Conservation (phyloP, 2,329 filamentous ascomycete species). For the Cyphellophora attinorum region DNA sequence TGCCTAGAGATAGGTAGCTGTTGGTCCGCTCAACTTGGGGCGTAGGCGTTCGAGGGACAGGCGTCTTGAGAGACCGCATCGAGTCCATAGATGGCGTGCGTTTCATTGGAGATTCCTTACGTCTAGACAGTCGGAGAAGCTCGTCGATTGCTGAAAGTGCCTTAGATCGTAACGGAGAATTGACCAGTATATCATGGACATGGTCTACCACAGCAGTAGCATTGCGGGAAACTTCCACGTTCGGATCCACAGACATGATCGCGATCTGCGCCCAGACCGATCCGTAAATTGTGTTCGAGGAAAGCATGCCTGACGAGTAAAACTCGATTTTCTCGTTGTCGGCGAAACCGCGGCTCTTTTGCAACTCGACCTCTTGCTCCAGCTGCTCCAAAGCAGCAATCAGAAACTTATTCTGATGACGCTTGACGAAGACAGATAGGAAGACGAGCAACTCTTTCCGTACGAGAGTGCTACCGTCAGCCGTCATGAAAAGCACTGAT, state of each 20-base stretch:
- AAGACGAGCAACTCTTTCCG: constrained; percentile 89
- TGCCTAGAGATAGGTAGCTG: constrained; percentile 48
- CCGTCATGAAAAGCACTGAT: constrained; percentile 81
- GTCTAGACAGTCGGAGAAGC: constrained; percentile 34
- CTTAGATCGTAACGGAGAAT: constrained; percentile 63
- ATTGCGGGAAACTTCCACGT: constrained; percentile 82
- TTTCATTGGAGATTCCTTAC: constrained; percentile 13
- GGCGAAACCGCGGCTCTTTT: constrained; percentile 27
- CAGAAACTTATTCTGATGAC: constrained; percentile 85
- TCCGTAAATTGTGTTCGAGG: constrained; percentile 83
- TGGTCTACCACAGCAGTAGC: constrained; percentile 80
- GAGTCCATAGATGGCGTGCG: constrained; percentile 15
- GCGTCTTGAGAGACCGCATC: constrained; percentile 16
- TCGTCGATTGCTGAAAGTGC: constrained; percentile 68
- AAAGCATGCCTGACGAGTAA: constrained; percentile 44
- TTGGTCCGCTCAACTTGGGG: constrained; percentile 44
- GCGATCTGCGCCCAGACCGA: constrained; percentile 90
- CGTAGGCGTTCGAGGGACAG: constrained; percentile 36
- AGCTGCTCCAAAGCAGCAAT: constrained; percentile 89
- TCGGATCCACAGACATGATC: constrained; percentile 84
- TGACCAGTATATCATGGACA: constrained; percentile 66
- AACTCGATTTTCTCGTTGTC: constrained; percentile 18
- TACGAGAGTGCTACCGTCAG: constrained; percentile 89
- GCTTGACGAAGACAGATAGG: constrained; percentile 79
- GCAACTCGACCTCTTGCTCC: constrained; percentile 67